phyloP scores from a whole-genome alignment of 2,329 filamentous ascomycete species.

The Scytalidium lignicola region DNA sequence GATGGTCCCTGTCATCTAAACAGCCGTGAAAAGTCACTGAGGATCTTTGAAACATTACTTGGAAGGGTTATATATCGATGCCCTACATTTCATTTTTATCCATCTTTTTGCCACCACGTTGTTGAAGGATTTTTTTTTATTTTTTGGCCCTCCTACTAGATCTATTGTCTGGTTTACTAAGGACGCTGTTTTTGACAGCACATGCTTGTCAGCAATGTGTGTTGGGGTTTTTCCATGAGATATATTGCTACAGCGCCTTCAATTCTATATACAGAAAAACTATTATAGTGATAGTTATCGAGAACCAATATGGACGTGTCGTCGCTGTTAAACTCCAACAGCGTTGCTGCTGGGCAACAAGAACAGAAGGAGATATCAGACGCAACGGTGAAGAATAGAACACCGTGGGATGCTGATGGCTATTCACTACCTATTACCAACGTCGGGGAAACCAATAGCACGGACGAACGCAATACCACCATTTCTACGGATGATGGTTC shows the following conservation, averaged over 20 bases:
- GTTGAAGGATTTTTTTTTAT: neutral
- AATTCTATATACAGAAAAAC: neutral
- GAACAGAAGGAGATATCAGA: conserved; percentile 7
- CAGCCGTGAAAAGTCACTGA: neutral
- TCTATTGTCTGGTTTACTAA: too few species aligned
- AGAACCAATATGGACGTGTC: conserved; percentile 27
- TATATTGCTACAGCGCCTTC: too few species aligned
- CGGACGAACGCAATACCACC: neutral
- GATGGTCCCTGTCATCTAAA: neutral
- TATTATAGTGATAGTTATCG: neutral
- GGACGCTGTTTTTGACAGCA: too few species aligned
- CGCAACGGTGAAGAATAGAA: conserved; percentile 22
- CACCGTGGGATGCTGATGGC: conserved; percentile 30
- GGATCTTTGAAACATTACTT: neutral
- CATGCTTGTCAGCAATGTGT: too few species aligned
- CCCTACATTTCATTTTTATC: neutral
- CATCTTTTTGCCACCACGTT: neutral
- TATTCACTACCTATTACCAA: conserved; percentile 29
- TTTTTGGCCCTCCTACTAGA: too few species aligned
- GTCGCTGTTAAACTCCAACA: conserved; percentile 26
- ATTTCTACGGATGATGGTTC: neutral
- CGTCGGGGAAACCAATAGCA: conserved; percentile 5
- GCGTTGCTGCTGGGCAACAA: conserved; percentile 23
- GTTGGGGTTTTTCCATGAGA: too few species aligned
- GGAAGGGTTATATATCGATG: neutral